phyloP scores from a whole-genome alignment of 768 basidiomycete species.

The Leccinum sublutescens region DNA sequence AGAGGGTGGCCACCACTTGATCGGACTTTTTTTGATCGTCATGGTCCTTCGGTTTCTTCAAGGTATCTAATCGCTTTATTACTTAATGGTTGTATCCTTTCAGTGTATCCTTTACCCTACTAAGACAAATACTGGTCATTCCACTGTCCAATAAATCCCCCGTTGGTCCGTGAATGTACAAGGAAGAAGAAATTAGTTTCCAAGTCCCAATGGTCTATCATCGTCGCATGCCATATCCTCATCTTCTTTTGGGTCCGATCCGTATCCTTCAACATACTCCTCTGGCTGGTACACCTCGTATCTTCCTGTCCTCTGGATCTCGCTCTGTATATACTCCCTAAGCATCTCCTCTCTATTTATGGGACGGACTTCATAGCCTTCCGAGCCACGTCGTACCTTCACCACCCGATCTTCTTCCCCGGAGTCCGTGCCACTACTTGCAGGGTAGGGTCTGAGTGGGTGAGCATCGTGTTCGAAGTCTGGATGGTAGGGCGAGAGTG shows the following conservation, averaged over 20 bases:
- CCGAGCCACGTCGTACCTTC: constrained; percentile 67
- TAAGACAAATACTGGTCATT: constrained; percentile 16
- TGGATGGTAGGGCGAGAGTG: constrained; percentile 75
- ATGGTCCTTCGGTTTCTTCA: constrained; percentile 9
- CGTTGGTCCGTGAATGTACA: not conserved
- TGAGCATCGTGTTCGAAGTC: constrained; percentile 48
- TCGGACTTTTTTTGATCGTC: constrained; percentile 5
- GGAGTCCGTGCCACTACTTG: constrained; percentile 24
- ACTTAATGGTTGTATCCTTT: constrained; percentile 31
- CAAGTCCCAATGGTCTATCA: constrained; percentile 21
- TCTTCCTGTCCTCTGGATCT: constrained; percentile 55
- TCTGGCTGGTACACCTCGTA: constrained; percentile 72
- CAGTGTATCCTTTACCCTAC: constrained; percentile 28
- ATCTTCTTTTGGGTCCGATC: constrained; percentile 10
- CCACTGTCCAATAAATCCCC: constrained; percentile 9
- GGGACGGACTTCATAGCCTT: constrained; percentile 74
- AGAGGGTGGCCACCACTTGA: constrained; percentile 37
- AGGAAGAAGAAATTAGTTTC: constrained; percentile 9
- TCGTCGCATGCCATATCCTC: constrained; percentile 14
- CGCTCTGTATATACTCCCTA: constrained; percentile 49
- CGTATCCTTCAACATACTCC: constrained; percentile 44
- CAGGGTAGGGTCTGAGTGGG: constrained; percentile 18
- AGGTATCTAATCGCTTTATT: constrained; percentile 30
- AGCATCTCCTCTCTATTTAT: constrained; percentile 66
- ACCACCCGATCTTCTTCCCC: constrained; percentile 36